Percentiles rank a stretch among this genome's conserved stretches.
Conservation (phyloP, 1,284 basidiomycete genomes). For the Polyporus tsugae region DNA sequence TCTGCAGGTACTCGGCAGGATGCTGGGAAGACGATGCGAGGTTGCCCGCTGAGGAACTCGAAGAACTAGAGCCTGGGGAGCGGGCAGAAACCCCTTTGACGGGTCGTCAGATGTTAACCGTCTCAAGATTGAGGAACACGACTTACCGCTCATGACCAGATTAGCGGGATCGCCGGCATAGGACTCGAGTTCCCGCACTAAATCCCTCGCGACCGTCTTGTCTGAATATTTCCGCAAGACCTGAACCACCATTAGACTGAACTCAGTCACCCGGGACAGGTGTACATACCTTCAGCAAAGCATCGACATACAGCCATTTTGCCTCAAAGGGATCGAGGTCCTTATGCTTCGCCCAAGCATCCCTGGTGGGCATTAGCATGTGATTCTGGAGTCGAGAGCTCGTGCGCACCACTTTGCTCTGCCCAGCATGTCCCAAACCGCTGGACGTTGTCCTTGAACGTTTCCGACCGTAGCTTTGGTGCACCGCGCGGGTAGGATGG, state of each 20-base stretch:
- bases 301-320: conserved; percentile 91
- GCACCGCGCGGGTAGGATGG: background rate
- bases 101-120: conserved; percentile 13
- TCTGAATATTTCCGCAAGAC: conserved; percentile 86
- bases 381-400: conserved; percentile 34
- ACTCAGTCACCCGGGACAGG: too few relatives aligned
- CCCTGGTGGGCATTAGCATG: conserved; percentile 62
- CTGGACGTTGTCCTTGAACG: conserved; percentile 82
- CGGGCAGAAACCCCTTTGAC: conserved; percentile 53
- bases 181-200: conserved; percentile 86
- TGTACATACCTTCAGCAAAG: conserved; percentile 76
- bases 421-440: conserved; percentile 92
- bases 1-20: conserved; percentile 29
- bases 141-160: conserved; percentile 74
- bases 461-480: conserved; percentile 86
- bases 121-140: background rate
- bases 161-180: conserved; percentile 77
- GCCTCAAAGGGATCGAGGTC: conserved; percentile 84
- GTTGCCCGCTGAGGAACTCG: conserved; percentile 64
- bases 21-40: conserved; percentile 42
- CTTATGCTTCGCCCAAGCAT: conserved; percentile 93
- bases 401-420: conserved; percentile 88
- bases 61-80: conserved; percentile 65
- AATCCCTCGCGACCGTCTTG: conserved; percentile 77
- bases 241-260: conserved; percentile 47